phyloP scores from a whole-genome alignment of 768 basidiomycete genomes.

The Collybia mongolica region DNA sequence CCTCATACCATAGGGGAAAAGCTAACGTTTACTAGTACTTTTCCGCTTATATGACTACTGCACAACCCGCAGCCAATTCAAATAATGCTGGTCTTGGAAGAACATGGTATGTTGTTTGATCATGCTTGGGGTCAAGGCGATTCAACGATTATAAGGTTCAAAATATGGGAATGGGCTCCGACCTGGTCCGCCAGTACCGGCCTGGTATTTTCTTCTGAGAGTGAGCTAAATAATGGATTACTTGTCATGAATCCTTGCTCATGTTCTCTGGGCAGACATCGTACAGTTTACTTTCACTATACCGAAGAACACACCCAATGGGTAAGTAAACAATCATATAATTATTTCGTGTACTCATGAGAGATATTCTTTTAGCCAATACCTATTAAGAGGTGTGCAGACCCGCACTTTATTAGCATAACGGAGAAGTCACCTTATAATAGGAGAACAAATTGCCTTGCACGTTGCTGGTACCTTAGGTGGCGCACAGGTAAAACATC shows the following conservation, averaged over 20 bases:
- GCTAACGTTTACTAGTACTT: constrained; percentile 19
- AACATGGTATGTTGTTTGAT: constrained; percentile 25
- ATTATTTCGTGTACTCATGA: neutral
- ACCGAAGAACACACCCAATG: constrained; percentile 29
- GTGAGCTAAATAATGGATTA: constrained; percentile 12
- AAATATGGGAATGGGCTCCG: constrained; percentile 41
- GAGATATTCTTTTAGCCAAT: constrained; percentile 18
- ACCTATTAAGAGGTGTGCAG: constrained; percentile 23
- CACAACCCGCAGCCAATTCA: constrained; percentile 31
- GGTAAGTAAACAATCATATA: constrained; percentile 16
- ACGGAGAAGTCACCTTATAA: neutral
- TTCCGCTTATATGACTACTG: constrained; percentile 31
- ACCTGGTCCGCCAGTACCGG: constrained; percentile 26
- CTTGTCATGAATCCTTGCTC: neutral
- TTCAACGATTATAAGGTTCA: constrained; percentile 27
- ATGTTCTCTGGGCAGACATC: constrained; percentile 17
- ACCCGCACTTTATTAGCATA: neutral
- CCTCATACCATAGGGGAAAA: neutral
- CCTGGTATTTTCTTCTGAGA: constrained; percentile 26
- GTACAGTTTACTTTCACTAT: constrained; percentile 31
- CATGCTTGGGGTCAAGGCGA: neutral
- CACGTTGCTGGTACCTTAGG: constrained; percentile 25
- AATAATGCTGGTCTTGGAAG: constrained; percentile 38
- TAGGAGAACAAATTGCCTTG: constrained; percentile 34
- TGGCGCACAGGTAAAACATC: constrained; percentile 24